Evolutionary conservation across 1,139 yeast species (phyloP).

Genomic region (Magnusiomyces suaveolens): DNA sequence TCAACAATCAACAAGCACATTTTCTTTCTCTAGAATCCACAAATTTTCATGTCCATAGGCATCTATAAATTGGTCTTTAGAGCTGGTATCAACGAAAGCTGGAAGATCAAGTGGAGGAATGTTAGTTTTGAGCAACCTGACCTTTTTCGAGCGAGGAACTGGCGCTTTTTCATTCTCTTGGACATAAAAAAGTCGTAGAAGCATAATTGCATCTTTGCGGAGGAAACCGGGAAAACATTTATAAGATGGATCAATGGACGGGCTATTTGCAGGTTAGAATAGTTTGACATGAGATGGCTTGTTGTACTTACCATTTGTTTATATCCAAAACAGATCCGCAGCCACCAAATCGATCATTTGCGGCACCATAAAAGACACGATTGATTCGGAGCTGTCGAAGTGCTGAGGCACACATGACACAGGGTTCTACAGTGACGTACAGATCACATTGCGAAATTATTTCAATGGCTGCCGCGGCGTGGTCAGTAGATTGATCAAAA

Average conservation of each 20-base stretch:
- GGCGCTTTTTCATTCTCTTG: conserved; percentile 85
- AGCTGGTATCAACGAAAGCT: conserved; percentile 34
- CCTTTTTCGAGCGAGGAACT: conserved; percentile 62
- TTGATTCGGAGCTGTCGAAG: conserved; percentile 68
- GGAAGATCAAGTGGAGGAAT: conserved; percentile 51
- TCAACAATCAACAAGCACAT: no score
- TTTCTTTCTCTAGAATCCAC: not conserved
- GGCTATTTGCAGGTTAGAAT: no score
- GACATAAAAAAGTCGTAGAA: conserved; percentile 72
- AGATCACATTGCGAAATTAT: conserved; percentile 48
- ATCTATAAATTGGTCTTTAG: conserved; percentile 38
- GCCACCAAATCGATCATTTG: conserved; percentile 93
- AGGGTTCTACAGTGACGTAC: conserved; percentile 95
- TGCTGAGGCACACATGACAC: conserved; percentile 96
- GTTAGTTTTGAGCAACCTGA: conserved; percentile 57
- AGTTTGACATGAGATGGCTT: no score
- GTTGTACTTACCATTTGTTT: conserved; percentile 18
- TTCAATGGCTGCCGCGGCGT: not conserved
- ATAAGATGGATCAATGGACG: conserved; percentile 35
- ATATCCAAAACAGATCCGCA: conserved; percentile 69
- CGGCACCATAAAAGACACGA: conserved; percentile 79
- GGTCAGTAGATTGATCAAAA: not conserved
- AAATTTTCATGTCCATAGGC: conserved; percentile 42
- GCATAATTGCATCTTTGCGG: conserved; percentile 71
- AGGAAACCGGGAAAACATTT: conserved; percentile 65